A percentile compares a stretch with the other conserved stretches of the same genome.
These are phyloP conservation scores for Spathaspora hagerdaliae DNA, from an alignment of 805 yeast species.

Conservation along the genomic window DNA sequence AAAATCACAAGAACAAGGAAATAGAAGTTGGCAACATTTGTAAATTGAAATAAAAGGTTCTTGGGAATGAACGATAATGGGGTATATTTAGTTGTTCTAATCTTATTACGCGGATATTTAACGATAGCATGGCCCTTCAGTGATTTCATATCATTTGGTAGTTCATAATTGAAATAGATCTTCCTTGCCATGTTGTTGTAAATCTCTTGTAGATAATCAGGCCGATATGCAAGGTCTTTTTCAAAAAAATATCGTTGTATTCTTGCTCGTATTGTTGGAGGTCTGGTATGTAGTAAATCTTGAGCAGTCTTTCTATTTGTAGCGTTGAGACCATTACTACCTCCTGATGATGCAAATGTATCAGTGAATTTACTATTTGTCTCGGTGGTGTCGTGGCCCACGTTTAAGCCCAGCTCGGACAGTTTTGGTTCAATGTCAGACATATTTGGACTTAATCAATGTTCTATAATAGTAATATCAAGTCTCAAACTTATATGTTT, in stretches of 20 bases:
- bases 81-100: conserved; percentile 61
- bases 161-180: conserved; percentile 46
- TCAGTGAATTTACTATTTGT: conserved; percentile 2
- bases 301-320: conserved; percentile 8
- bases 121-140: conserved; percentile 28
- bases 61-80: conserved; percentile 56
- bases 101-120: conserved; percentile 50
- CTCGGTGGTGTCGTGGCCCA: not conserved
- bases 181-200: conserved; percentile 37
- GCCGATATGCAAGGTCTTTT: conserved; percentile 24
- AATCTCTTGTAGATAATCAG: conserved; percentile 33
- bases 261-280: conserved; percentile 20
- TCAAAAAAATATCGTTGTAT: conserved; percentile 16
- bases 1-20: conserved; percentile 52
- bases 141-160: conserved; percentile 43
- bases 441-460: not conserved
- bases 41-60: conserved; percentile 51
- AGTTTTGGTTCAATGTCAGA: not conserved
- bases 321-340: not conserved
- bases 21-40: conserved; percentile 58
- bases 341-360: conserved; percentile 1
- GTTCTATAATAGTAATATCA: too few relatives aligned
- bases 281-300: conserved; percentile 13
- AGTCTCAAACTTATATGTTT: too few relatives aligned
- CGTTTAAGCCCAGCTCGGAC: not conserved